Percentiles rank a stretch among this genome's conserved stretches.
Conservation (phyloP, 768 basidiomycete genomes). For the Cytidiella melzeri region DNA sequence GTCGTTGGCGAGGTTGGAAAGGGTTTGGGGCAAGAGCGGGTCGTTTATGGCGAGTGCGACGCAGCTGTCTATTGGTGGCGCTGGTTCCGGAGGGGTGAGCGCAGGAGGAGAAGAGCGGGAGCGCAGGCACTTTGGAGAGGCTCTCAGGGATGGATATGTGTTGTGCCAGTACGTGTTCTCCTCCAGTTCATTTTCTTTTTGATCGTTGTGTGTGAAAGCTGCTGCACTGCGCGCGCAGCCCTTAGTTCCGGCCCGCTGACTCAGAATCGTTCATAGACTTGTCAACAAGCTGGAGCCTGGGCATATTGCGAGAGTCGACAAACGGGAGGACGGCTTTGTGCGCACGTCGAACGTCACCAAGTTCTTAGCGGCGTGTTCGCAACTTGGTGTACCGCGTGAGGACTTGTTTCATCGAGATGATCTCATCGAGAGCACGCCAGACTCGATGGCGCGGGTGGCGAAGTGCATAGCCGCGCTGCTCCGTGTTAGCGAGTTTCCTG, state of each 20-base stretch:
- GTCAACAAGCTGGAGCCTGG: conserved; percentile 71
- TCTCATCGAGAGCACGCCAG: conserved; percentile 52
- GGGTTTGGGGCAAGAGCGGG: conserved; percentile 70
- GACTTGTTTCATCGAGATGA: conserved; percentile 68
- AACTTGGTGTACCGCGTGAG: conserved; percentile 54
- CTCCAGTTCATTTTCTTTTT: conserved; percentile 5
- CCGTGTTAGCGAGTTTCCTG: conserved; percentile 51
- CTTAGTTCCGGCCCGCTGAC: neutral
- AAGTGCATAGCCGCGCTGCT: conserved; percentile 65
- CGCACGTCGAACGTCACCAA: conserved; percentile 68
- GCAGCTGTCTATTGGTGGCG: conserved; percentile 24
- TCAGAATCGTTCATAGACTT: conserved; percentile 39
- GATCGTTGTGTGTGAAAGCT: conserved; percentile 1
- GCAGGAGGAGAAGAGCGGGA: conserved; percentile 70
- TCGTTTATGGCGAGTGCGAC: conserved; percentile 34
- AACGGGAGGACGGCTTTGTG: conserved; percentile 59
- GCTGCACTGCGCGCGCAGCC: conserved; percentile 2
- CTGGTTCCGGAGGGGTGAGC: conserved; percentile 32
- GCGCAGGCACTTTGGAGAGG: conserved; percentile 64
- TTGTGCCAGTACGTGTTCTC: conserved; percentile 75
- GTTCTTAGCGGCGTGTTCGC: conserved; percentile 71
- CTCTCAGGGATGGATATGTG: conserved; percentile 77
- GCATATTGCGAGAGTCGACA: conserved; percentile 54
- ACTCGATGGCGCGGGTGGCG: conserved; percentile 67
- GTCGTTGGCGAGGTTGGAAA: conserved; percentile 59